Conservation (phyloP, 2,329 filamentous ascomycete genomes). For the Penicillium brevicompactum region DNA sequence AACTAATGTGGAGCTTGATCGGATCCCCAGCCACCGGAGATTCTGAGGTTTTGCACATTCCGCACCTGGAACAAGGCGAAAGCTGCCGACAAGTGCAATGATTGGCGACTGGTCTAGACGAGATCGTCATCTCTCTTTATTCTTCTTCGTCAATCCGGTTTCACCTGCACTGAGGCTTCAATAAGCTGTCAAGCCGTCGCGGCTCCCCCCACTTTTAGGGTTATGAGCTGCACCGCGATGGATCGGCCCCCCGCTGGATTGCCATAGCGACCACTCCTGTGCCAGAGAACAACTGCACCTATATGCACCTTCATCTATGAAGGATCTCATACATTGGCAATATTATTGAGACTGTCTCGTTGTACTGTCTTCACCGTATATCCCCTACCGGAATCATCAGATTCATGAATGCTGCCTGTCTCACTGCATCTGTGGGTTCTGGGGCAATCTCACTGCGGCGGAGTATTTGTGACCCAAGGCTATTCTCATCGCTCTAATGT, state of each 20-base stretch:
- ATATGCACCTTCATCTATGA: not conserved
- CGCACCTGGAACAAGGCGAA: slow-evolving; percentile 10
- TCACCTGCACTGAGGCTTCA: slow-evolving; percentile 16
- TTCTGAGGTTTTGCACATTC: slow-evolving; percentile 20
- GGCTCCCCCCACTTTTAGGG: slow-evolving; percentile 17
- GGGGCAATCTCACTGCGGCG: not conserved
- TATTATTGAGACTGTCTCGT: slow-evolving; percentile 16
- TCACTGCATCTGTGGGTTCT: slow-evolving; percentile 15
- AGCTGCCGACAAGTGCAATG: slow-evolving; percentile 11
- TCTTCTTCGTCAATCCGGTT: slow-evolving; percentile 21
- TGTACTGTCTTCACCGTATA: not conserved
- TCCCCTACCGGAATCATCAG: slow-evolving; percentile 12
- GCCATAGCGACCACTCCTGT: slow-evolving; percentile 20
- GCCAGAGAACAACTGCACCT: not conserved
- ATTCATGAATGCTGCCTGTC: slow-evolving; percentile 18
- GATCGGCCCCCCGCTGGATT: slow-evolving; percentile 19
- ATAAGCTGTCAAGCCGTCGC: slow-evolving; percentile 17
- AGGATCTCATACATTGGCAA: slow-evolving; percentile 4
- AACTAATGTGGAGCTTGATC: slow-evolving; percentile 21
- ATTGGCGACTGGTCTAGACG: slow-evolving; percentile 18
- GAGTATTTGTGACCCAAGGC: not conserved
- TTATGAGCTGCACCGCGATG: slow-evolving; percentile 9
- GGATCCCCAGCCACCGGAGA: slow-evolving; percentile 25
- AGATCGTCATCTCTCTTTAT: slow-evolving; percentile 17
- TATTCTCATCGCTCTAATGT: slow-evolving; percentile 14